Conservation (phyloP, 345 rosid species). For the Alliaria petiolata region DNA sequence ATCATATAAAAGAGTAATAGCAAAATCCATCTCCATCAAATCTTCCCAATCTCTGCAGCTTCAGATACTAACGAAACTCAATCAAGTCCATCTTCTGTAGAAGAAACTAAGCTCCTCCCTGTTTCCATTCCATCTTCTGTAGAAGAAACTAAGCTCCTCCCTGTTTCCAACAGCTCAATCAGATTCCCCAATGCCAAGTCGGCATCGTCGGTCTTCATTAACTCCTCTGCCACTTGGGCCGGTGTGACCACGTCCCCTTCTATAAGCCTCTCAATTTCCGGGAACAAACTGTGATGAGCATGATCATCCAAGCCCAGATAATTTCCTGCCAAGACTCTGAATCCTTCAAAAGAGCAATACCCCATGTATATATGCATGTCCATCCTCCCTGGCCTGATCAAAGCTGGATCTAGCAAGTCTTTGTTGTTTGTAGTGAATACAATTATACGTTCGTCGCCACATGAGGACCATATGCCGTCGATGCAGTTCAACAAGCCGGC, state of each 20-base stretch:
- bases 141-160: no score
- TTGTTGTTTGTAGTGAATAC: slow-evolving; percentile 62
- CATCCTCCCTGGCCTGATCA: slow-evolving; percentile 65
- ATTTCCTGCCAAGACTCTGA: slow-evolving; percentile 37
- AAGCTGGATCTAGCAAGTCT: slow-evolving; percentile 54
- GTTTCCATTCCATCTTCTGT: no score
- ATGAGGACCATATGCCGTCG: slow-evolving; percentile 62
- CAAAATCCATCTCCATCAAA: no score
- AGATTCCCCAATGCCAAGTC: slow-evolving; percentile 40
- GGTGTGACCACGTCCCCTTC: slow-evolving; percentile 32
- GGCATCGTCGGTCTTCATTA: slow-evolving; percentile 41
- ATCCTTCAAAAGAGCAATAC: slow-evolving; percentile 43
- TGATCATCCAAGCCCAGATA: slow-evolving; percentile 41
- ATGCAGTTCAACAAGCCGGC: slow-evolving; percentile 56
- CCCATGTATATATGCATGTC: slow-evolving; percentile 69
- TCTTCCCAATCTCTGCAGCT: no score
- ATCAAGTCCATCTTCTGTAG: no score
- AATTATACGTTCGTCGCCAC: slow-evolving; percentile 61
- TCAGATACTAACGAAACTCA: no score
- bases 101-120: no score
- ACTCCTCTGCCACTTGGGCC: slow-evolving; percentile 42
- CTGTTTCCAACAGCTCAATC: not conserved
- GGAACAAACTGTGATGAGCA: slow-evolving; percentile 26
- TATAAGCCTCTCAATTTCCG: slow-evolving; percentile 32
- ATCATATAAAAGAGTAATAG: no score